Base-by-base conservation (phyloP, 2,329 filamentous ascomycete species). In the Colletotrichum sp. region DNA sequence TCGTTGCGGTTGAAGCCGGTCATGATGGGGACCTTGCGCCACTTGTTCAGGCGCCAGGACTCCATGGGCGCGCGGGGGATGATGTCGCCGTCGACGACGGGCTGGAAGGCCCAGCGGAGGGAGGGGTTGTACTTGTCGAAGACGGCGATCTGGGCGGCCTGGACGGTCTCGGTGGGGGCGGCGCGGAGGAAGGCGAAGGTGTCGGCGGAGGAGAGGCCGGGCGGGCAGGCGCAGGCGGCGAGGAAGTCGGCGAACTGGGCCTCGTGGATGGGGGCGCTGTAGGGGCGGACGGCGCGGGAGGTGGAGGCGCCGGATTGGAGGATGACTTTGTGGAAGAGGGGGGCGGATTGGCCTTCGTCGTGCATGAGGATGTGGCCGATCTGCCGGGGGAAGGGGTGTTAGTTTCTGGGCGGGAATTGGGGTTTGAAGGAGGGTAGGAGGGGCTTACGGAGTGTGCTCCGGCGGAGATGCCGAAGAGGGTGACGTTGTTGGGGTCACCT, bases 1-100 rank as follows among this genome's bases (percentile, higher is more conserved):
- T 95, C 94, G 80, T 95, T 92, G 55, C 91, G 90, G 83, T 92
- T 93, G 86, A 92, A 95, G 10, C 93, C 93, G 0, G 93, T 94
- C 69, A 95, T 84, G 70, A 95, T 72, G 74, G 92, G 91, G 6
- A 93, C 86, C 77, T 88, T 87, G 78, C 92, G 87, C 82, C 88
- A 91, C n/a, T 85, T 82, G 2, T 88, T 86, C 1, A 87, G 84
- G 32, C 86, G 82, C 91, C 91, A 93, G 16, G 89, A 87, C 27
- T 87, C 85, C 15, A 93, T 86, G 4, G 93, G 93, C 16, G 89
- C 84, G 36, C 89, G 86, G 5, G 88, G 86, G 71, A 95, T 91
- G 22, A 93, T 82, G 16, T 90, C 88, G 2, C 89, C 89, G 79
- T 94, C 93, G 74, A 95, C 89, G 52, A 93, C 91, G 12, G 93